Base-by-base conservation (phyloP, 2,329 filamentous ascomycete genomes). In the Cryphonectria carpinicola region DNA sequence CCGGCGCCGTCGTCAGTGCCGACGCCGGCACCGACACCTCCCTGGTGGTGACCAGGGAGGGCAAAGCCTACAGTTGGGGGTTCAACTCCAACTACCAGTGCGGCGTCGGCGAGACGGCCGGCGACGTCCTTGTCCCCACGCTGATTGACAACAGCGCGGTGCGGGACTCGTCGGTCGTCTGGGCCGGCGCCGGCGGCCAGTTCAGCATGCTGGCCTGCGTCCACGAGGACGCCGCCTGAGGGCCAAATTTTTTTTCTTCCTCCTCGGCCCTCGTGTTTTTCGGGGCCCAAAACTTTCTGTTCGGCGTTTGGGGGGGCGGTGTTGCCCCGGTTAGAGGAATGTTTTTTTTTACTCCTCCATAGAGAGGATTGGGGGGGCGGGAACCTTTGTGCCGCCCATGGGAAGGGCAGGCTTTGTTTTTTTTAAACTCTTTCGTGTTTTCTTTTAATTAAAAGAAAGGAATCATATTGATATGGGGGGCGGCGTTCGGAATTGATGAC, bases 121-220 rank as follows among this genome's bases (percentile, higher is more conserved):
- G 63, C 39, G 94, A 97, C 75, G 87, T 97, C 41, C 87, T 91
- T 75, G 85, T 88, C 35, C 93, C 95, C 0, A 96, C 92, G 0
- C 77, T 91, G 65, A 93, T 98, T 69, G 92, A 97, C 77, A 97
- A 97, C 83, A 92, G 90, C 17, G 94, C 94, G 58, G 88, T 96
- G 39, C 87, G 90, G 41, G 93, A 89, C 58, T 90, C 92, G 81
- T 89, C 90, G 80, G 85, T 98, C 60, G 86, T 90, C 46, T 93
- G 87, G 81, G 93, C 92, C n/a, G 93, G 93, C 60, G 92, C 92
- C n/a, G 95, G 95, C 74, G 94, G 94, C 6, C 95, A 98, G 78
- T 98, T 89, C 80, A 92, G 90, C 1, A 81, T 93, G 35, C 76
- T 93, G n/a, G 84, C 86, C 13, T 86, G 86, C 67, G 78, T 78